Evolutionary conservation across 176 grass and related monocot genomes (phyloP).

Genomic region (Saccharum spontaneum): DNA sequence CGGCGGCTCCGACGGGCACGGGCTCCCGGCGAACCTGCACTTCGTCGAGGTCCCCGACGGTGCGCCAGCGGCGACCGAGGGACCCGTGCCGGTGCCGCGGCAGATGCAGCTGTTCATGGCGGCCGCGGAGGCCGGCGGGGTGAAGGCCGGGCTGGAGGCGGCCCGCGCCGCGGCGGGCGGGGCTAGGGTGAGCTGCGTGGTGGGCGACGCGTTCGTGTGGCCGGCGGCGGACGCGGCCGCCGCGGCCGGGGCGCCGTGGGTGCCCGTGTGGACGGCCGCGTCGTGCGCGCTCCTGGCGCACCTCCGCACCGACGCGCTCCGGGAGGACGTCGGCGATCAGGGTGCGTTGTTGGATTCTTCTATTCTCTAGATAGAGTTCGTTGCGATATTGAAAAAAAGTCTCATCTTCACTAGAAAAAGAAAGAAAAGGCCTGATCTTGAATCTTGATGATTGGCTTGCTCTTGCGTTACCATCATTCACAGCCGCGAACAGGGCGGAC

Average conservation of each 20-base stretch:
- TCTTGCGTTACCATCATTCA: not conserved
- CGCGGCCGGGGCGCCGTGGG: slow-evolving; percentile 20
- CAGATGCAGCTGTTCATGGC: slow-evolving; percentile 51
- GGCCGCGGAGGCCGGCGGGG: slow-evolving; percentile 29
- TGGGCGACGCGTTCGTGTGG: slow-evolving; percentile 64
- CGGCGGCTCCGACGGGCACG: not conserved
- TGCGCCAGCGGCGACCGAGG: rapidly evolving
- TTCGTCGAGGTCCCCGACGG: slow-evolving; percentile 42
- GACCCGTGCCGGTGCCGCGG: not conserved
- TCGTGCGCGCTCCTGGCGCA: slow-evolving; percentile 45
- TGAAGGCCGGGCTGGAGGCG: slow-evolving; percentile 34
- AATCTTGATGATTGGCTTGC: not conserved
- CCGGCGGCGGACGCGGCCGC: slow-evolving; percentile 51
- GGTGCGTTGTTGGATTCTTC: slow-evolving; percentile 23
- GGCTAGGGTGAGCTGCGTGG: slow-evolving; percentile 50
- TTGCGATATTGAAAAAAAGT: not conserved
- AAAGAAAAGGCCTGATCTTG: too few relatives aligned
- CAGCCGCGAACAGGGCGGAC: slow-evolving; percentile 32
- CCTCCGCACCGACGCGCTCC: slow-evolving; percentile 52
- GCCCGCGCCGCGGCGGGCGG: slow-evolving; percentile 16
- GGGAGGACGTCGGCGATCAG: slow-evolving; percentile 33
- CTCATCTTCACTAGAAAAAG: not conserved
- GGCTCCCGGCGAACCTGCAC: slow-evolving; percentile 32
- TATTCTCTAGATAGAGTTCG: not conserved
- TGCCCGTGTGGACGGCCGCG: slow-evolving; percentile 51